Base-by-base conservation (phyloP, 129 eudicot genomes). In the Solidago caesia region DNA sequence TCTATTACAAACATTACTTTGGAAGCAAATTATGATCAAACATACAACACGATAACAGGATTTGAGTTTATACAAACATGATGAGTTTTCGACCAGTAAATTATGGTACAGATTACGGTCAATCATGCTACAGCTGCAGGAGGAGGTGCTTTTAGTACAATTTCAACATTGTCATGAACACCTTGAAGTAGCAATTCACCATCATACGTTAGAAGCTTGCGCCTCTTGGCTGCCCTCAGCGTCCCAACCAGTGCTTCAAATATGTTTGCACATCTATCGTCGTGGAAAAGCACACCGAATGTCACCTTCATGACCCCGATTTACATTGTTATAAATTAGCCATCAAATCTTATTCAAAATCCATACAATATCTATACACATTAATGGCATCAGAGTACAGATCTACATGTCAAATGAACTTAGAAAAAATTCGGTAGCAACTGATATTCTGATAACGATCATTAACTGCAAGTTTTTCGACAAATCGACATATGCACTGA, bases 241-340 rank as follows among this genome's bases (percentile, higher is more conserved):
- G 99, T 95, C 59, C 99, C 99, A 33, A 95, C 99, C 61, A 95
- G 85, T 13, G 99, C 99, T 80, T 95, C 99, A 76, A 95, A 95
- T 77, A 95, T 87, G 97, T 95, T 91, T 25, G 99, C 96, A 53
- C 99, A 95, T 72, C 82, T 81, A 65, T 95, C 99, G 74, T 95
- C 99, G 49, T 95, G 75, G 68, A 95, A 95, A 45, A 95, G 91
- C 82, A 88, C 97, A 21, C 97, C 99, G 60, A 95, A 95, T 44
- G 97, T 95, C 58, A 91, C 97, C 99, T 91, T 73, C 83, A 84
- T 51, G 41, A 52, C 43, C 5, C 56, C 4, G n/a, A 4, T 10
- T 46, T 27, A 8, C 57, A 59, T 45, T 73, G 44, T 44, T 13
- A 73, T 12, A 53, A 7, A 29, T 57, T 72, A 58, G 57, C 56